A percentile compares a stretch with the other conserved stretches of the same genome.
These are phyloP conservation scores for Grosmannia huntii DNA, from an alignment of 2,329 filamentous ascomycete species.

Conservation along the genomic window DNA sequence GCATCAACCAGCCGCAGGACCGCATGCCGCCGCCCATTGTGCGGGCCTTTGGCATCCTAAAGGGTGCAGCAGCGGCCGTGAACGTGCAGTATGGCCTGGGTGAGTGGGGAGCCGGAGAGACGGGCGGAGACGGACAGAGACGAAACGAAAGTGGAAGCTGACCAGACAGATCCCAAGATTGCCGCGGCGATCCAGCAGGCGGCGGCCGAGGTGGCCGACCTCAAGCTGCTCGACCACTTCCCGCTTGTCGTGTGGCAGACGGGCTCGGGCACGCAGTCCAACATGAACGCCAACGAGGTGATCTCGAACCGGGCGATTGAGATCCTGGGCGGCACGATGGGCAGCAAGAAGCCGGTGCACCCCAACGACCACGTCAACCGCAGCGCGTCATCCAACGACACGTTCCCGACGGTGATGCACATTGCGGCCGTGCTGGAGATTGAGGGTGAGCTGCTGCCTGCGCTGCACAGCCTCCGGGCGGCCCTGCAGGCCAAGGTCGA, in stretches of 20 bases:
- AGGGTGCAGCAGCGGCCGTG: constrained; percentile 88
- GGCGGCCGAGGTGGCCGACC: constrained; percentile 79
- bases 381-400: constrained; percentile 96
- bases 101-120: not conserved
- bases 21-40: constrained; percentile 92
- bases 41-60: constrained; percentile 90
- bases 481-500: constrained; percentile 82
- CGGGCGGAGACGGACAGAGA: too few relatives aligned
- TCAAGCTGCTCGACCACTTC: constrained; percentile 94
- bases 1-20: constrained; percentile 98
- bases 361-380: constrained; percentile 99
- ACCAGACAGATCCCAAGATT: constrained; percentile 57
- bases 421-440: constrained; percentile 93
- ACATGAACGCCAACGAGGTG: constrained; percentile 99
- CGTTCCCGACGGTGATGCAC: constrained; percentile 99
- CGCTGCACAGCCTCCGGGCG: constrained; percentile 67
- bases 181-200: constrained; percentile 91
- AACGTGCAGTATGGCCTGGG: constrained; percentile 84
- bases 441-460: constrained; percentile 71
- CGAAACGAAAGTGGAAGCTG: too few relatives aligned
- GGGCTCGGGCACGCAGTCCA: constrained; percentile 95
- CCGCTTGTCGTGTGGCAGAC: constrained; percentile 99
- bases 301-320: constrained; percentile 99
- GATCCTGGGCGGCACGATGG: constrained; percentile 87
- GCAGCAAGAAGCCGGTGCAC: constrained; percentile 95